A percentile compares a stretch with the other conserved stretches of the same genome.
These are phyloP conservation scores for Dactylellina parvicollis DNA, from an alignment of 2,329 filamentous ascomycete genomes.

Conservation along the genomic window DNA sequence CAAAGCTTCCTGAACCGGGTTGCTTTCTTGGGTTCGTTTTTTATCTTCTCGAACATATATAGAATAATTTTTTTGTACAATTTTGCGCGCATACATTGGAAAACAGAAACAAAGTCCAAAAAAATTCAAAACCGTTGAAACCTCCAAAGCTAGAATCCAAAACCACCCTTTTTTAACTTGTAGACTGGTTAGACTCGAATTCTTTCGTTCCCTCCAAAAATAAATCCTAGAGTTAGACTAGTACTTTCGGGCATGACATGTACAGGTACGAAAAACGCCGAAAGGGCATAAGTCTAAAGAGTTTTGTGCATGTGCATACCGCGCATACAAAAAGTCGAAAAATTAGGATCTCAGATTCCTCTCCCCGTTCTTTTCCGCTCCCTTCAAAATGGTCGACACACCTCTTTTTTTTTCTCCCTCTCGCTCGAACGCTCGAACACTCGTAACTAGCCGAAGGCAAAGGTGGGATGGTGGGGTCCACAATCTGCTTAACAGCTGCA, in stretches of 20 bases:
- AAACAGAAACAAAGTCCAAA: neutral
- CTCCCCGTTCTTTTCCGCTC: slow-evolving; percentile 27
- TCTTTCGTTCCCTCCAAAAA: neutral
- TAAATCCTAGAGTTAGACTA: neutral
- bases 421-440: neutral
- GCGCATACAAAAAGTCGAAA: slow-evolving; percentile 25
- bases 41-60: slow-evolving; percentile 13
- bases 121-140: neutral
- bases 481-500: slow-evolving; percentile 34
- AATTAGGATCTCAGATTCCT: slow-evolving; percentile 37
- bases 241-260: slow-evolving; percentile 8
- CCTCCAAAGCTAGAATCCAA: neutral
- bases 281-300: slow-evolving; percentile 1
- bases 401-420: slow-evolving; percentile 6
- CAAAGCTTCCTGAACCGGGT: slow-evolving; percentile 32
- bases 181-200: neutral
- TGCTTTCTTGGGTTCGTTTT: slow-evolving; percentile 6
- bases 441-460: slow-evolving; percentile 1
- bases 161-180: no score
- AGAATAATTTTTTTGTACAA: slow-evolving; percentile 2
- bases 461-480: slow-evolving; percentile 47
- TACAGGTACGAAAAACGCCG: slow-evolving; percentile 27
- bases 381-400: neutral
- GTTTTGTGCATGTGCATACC: slow-evolving; percentile 34
- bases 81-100: neutral